phyloP scores from a whole-genome alignment of 768 basidiomycete genomes.

The Trametes cubensis region DNA sequence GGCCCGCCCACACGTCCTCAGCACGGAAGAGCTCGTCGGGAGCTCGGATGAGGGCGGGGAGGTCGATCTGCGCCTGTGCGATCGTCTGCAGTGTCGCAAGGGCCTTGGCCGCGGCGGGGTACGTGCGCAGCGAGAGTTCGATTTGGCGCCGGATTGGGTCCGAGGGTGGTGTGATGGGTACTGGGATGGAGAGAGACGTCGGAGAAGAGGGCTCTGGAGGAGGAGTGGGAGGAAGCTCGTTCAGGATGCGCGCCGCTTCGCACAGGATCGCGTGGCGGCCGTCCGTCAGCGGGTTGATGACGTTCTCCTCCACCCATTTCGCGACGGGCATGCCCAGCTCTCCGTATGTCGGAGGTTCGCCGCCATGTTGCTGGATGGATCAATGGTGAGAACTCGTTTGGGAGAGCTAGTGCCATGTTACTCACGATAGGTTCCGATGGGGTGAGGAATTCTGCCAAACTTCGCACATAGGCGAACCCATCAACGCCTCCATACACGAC shows the following conservation, averaged over 20 bases:
- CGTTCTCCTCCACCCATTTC: conserved; percentile 43
- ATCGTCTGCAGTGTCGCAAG: conserved; percentile 27
- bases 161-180: not conserved
- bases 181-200: conserved; percentile 1
- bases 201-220: not conserved
- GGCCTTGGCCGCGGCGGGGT: conserved; percentile 25
- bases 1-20: conserved; percentile 40
- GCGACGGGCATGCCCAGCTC: conserved; percentile 40
- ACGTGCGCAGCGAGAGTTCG: conserved; percentile 23
- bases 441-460: conserved; percentile 71
- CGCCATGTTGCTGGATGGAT: conserved; percentile 14
- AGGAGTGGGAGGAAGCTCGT: conserved; percentile 17
- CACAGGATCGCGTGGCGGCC: conserved; percentile 44
- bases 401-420: not conserved
- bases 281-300: conserved; percentile 45
- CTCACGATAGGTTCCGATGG: conserved; percentile 30
- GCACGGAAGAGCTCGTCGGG: conserved; percentile 47
- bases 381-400: no score
- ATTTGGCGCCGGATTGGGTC: conserved; percentile 24
- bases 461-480: conserved; percentile 74
- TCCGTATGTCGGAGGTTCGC: conserved; percentile 19
- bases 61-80: conserved; percentile 38
- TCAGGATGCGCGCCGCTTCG: conserved; percentile 28
- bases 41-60: conserved; percentile 44
- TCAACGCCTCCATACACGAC: conserved; percentile 82